Percentiles rank a stretch among this genome's conserved stretches.
These are phyloP conservation scores for Mycena capillaripes DNA, from an alignment of 768 basidiomycete genomes.

Conservation along the genomic window DNA sequence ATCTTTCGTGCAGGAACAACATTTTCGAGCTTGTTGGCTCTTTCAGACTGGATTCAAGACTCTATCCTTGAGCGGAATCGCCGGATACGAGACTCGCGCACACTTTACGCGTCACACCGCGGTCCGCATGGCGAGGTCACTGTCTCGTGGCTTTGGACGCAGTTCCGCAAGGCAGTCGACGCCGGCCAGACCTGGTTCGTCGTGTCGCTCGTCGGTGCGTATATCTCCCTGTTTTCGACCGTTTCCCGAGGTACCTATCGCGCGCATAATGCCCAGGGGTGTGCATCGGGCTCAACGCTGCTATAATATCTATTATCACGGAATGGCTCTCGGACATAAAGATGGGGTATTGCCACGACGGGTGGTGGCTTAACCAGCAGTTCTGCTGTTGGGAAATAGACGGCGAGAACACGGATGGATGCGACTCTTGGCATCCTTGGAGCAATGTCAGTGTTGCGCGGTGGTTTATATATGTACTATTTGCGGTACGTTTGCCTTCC, in stretches of 20 bases:
- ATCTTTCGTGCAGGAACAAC: not conserved
- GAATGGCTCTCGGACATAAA: conserved; percentile 99
- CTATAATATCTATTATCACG: conserved; percentile 93
- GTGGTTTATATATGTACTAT: conserved; percentile 89
- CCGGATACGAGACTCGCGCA: conserved; percentile 73
- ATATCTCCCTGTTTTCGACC: not conserved
- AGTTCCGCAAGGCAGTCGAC: conserved; percentile 69
- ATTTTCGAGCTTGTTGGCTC: conserved; percentile 6
- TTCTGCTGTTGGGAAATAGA: conserved; percentile 99
- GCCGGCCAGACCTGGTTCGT: conserved; percentile 95
- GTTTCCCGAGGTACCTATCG: not conserved
- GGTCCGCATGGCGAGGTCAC: conserved; percentile 66
- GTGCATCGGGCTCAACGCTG: conserved; percentile 94
- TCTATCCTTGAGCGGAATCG: conserved; percentile 90
- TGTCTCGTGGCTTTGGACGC: conserved; percentile 71
- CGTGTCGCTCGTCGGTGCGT: conserved; percentile 89
- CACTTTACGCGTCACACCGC: conserved; percentile 56
- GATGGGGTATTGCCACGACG: conserved; percentile 95
- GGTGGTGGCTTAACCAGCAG: conserved; percentile 98
- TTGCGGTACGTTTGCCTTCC: conserved; percentile 75
- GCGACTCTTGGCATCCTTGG: conserved; percentile 96
- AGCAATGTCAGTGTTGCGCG: conserved; percentile 76
- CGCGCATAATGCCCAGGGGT: conserved; percentile 66
- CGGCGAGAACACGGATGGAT: conserved; percentile 80
- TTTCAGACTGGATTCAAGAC: conserved; percentile 93